Percentiles rank a stretch among this genome's conserved stretches.
Evolutionary conservation across 2,329 filamentous ascomycete species (phyloP).

Genomic region (Talaromyces sp.): DNA sequence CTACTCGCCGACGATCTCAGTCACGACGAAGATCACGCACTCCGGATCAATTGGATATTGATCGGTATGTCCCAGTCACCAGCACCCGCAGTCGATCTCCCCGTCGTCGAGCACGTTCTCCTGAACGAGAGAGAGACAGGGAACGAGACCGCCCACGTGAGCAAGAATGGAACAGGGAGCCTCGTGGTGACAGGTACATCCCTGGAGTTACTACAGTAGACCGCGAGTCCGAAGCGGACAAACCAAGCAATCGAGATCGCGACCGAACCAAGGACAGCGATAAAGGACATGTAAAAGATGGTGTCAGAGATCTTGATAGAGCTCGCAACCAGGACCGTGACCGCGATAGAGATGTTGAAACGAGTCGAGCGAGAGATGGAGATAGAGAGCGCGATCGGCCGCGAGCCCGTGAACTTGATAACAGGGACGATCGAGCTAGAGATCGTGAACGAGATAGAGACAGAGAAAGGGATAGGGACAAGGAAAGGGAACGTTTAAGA

Average conservation of each 20-base stretch:
- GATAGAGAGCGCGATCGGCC: constrained; percentile 25
- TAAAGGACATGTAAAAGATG: constrained; percentile 21
- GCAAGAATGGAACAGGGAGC: constrained; percentile 25
- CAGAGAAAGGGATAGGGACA: constrained; percentile 16
- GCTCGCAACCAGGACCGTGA: constrained; percentile 24
- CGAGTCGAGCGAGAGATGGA: neutral
- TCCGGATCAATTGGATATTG: constrained; percentile 36
- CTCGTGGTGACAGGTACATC: constrained; percentile 13
- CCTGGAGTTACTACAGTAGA: constrained; percentile 23
- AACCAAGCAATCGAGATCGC: constrained; percentile 23
- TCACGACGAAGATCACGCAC: constrained; percentile 22
- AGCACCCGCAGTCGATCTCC: constrained; percentile 42
- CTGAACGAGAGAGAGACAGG: constrained; percentile 17
- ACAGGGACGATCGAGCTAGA: constrained; percentile 15
- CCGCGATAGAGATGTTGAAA: constrained; percentile 16
- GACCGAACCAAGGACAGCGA: constrained; percentile 26
- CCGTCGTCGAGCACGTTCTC: constrained; percentile 36
- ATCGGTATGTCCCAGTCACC: constrained; percentile 42
- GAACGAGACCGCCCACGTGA: constrained; percentile 20
- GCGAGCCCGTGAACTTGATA: constrained; percentile 21
- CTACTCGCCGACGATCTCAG: constrained; percentile 23
- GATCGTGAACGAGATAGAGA: constrained; percentile 25
- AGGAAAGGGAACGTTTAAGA: neutral
- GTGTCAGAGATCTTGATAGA: constrained; percentile 15
- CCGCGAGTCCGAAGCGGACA: constrained; percentile 21